Base-by-base conservation (phyloP, 176 grass and related monocot genomes). In the Pharus latifolius region DNA sequence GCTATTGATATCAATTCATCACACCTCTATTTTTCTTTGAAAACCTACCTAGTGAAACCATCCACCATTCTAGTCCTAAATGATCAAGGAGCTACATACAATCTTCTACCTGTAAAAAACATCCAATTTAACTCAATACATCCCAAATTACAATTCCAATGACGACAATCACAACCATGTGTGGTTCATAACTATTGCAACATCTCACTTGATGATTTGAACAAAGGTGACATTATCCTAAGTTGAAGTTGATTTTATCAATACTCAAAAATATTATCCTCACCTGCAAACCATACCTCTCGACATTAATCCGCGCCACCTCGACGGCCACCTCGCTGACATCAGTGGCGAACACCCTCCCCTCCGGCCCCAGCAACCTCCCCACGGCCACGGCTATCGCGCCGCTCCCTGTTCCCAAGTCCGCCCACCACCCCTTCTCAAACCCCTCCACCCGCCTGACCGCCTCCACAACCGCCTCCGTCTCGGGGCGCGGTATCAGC, bases 401-500 rank as follows among this genome's bases (percentile, higher is more conserved):
- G 19, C 94, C 86, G 13, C 89, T 98, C 2, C 94, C 94, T 0
- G 94, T 98, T 3, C 94, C 94, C 40, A 93, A 58, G 75, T 93
- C 94, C 0, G 87, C 89, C 89, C 94, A 98, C 68, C 88, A 65
- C 19, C 94, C 89, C 1, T 44, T 67, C 6, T 11, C 23, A 46
- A 88, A 88, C 5, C 87, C 87, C 48, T 88, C 45, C 6, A 90
- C 86, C 2, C 19, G 19, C 20, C 27, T 5, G 6, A 83, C 89
- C 78, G 85, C 23, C 27, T 92, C 86, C 7, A 93, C 72, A 25
- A 98, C 44, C 24, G 86, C 75, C 89, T 93, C 89, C 49, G 94
- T 98, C 87, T 98, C 94, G 10, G 84, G 87, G 32, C 94, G 82
- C 45, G 94, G 94, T 46, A 98, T 85, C 81, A 98, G 69, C 62